Evolutionary conservation across 2,329 filamentous ascomycete genomes (phyloP), one percentile per base, ranked within the genome.

Genomic region (Fusarium sp.): DNA sequence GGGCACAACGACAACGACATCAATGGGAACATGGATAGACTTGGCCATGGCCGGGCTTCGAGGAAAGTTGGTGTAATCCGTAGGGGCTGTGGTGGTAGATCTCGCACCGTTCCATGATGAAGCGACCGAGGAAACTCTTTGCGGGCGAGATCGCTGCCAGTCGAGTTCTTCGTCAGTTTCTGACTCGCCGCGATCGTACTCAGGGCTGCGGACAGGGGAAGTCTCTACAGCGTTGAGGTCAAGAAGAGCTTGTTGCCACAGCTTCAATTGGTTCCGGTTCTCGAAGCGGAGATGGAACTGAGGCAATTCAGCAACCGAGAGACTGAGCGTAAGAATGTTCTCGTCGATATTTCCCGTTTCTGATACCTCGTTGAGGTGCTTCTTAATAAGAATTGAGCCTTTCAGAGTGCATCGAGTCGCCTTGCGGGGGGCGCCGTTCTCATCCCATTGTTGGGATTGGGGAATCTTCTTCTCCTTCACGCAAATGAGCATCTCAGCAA

Each of bases 401-500:
- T 99, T 99, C 44, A 99, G 84, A 0, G 94, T 97, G 83, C 92
- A 98, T 69, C 93, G 89, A 5, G 90, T 89, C 12, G 87, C 84
- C 78, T 91, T 94, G 59, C 87, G 86, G 24, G 86, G 86, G 2
- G 84, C 77, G 7, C 84, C 83, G 20, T 82, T 83, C 56, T 88
- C 88, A 53, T 90, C 91, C 87, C 92, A 94, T 70, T 92, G 88
- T 54, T 88, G 86, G 41, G 86, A 66, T 25, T 80, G 78, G 4
- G 41, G 84, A 72, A 85, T 81, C 82, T 94, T 97, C 87, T 98
- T 98, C 82, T 98, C 96, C 81, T 98, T 99, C 66, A 99, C 94
- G 77, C 96, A 99, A 71, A 99, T 99, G 75, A 99, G 91, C 96
- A 99, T 99, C 82, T 99, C 96, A 7, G 92, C 93, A 77, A 99